A percentile compares a stretch with the other conserved stretches of the same genome.
Conservation (phyloP, 169 alveolate species). For the Plasmodium adleri region DNA sequence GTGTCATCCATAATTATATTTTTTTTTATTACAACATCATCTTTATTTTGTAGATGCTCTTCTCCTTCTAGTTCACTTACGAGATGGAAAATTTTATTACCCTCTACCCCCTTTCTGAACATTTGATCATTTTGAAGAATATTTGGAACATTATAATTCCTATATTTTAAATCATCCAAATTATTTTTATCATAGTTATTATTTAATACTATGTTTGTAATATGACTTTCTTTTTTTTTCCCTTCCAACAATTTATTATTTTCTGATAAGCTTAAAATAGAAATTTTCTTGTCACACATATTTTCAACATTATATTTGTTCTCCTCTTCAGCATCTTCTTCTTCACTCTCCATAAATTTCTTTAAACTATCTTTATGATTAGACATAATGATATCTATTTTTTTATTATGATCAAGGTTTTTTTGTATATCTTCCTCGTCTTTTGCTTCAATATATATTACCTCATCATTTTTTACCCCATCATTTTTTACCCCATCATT, state of each 20-base stretch:
- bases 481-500: too few species aligned
- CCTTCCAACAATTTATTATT: background rate
- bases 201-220: background rate
- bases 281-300: background rate
- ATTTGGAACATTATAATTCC: background rate
- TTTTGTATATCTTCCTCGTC: background rate
- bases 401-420: constrained; percentile 20
- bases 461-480: background rate
- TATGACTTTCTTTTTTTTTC: background rate
- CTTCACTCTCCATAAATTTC: constrained; percentile 51
- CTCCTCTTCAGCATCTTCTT: constrained; percentile 18
- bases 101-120: background rate
- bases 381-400: constrained; percentile 65
- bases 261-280: background rate
- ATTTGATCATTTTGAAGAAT: background rate
- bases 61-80: background rate
- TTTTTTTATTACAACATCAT: background rate
- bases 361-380: constrained; percentile 51
- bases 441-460: too few species aligned
- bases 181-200: background rate
- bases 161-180: background rate
- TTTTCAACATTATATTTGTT: background rate
- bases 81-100: background rate
- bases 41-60: background rate
- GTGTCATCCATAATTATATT: background rate